These are phyloP conservation scores for Penicillium cataractarum DNA, from an alignment of 495 filamentous ascomycete genomes.

Conservation along the genomic window DNA sequence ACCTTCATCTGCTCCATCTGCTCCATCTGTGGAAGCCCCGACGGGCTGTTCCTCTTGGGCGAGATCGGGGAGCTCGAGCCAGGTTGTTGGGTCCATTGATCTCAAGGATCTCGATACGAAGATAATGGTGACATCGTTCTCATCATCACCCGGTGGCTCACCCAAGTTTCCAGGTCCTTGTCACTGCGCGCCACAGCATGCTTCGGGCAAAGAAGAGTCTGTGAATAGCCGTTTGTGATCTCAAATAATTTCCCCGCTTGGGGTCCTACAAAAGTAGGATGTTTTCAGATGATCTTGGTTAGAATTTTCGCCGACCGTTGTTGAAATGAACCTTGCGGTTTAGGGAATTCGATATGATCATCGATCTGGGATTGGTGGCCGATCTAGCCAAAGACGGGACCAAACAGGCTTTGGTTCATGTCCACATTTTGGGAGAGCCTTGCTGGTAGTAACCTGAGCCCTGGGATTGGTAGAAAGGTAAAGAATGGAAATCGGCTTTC, in stretches of 20 bases:
- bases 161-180: neutral
- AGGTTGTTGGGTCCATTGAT: neutral
- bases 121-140: neutral
- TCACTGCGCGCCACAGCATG: neutral
- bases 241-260: neutral
- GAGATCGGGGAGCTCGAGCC: neutral
- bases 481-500: neutral
- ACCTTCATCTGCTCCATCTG: neutral
- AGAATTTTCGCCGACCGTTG: neutral
- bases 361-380: neutral
- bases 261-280: too few species aligned
- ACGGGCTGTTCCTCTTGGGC: neutral
- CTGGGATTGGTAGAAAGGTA: neutral
- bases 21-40: neutral
- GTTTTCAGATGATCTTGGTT: neutral
- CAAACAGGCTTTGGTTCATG: neutral
- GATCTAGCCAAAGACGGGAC: neutral
- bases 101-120: neutral
- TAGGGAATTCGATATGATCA: conserved; percentile 2
- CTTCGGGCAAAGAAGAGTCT: neutral
- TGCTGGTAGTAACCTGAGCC: neutral
- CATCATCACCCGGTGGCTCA: neutral
- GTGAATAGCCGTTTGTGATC: neutral
- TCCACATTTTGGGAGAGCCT: neutral
- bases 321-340: conserved; percentile 4